phyloP scores from a whole-genome alignment of 345 rosid genomes.

The Luvunga scandens region DNA sequence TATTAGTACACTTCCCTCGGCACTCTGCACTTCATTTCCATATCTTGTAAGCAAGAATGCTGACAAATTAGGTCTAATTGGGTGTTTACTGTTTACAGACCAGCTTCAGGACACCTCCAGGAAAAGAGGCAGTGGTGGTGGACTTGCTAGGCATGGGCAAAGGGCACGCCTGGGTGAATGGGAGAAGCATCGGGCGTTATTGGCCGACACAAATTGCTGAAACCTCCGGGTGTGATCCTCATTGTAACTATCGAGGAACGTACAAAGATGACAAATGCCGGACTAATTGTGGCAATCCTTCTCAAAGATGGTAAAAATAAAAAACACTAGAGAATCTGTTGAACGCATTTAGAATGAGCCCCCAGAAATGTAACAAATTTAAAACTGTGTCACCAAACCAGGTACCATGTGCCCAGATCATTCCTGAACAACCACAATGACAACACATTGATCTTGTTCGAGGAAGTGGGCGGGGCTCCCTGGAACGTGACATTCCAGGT shows the following conservation, averaged over 20 bases:
- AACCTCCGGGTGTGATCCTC: slow-evolving; percentile 21
- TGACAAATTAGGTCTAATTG: neutral
- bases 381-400: neutral
- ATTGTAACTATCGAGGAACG: slow-evolving; percentile 35
- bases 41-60: no score
- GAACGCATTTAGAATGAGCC: neutral
- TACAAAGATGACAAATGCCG: slow-evolving; percentile 28
- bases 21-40: no score
- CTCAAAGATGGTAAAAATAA: slow-evolving; percentile 33
- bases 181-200: slow-evolving; percentile 41
- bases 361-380: neutral
- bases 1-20: neutral
- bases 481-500: slow-evolving; percentile 26
- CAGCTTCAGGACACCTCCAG: slow-evolving; percentile 34
- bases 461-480: slow-evolving; percentile 44
- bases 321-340: neutral
- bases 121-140: slow-evolving; percentile 37
- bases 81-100: slow-evolving; percentile 21
- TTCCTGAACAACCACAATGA: neutral
- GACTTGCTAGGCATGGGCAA: slow-evolving; percentile 49
- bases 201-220: slow-evolving; percentile 33
- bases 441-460: slow-evolving; percentile 39
- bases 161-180: slow-evolving; percentile 55
- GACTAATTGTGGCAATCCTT: slow-evolving; percentile 42
- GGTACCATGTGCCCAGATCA: slow-evolving; percentile 48